Conservation (phyloP, 225 moss, liverwort and hornwort genomes). For the Sphagnum contortum region DNA sequence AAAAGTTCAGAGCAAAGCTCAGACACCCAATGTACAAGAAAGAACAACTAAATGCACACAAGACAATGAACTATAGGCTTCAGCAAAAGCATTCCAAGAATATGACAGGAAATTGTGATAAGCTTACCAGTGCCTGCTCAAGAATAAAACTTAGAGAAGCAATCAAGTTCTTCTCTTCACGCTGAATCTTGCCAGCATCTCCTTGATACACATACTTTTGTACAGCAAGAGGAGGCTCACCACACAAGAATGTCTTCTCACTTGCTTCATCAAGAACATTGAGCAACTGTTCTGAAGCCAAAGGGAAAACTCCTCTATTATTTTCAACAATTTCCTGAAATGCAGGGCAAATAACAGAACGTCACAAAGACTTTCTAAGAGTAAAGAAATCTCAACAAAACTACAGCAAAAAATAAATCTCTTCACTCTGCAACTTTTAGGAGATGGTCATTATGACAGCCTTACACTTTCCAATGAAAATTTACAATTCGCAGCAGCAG, state of each 20-base stretch:
- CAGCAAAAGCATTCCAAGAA: too few relatives aligned
- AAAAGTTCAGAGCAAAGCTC: too few relatives aligned
- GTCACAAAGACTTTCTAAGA: too few relatives aligned
- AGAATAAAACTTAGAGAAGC: slow-evolving; percentile 66
- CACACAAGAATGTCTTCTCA: slow-evolving; percentile 67
- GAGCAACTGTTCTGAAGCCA: slow-evolving; percentile 45
- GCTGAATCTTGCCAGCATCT: slow-evolving; percentile 49
- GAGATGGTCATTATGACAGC: too few relatives aligned
- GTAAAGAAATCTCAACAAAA: too few relatives aligned
- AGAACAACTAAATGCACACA: not conserved
- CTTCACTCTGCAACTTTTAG: too few relatives aligned
- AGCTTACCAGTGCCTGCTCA: slow-evolving; percentile 55
- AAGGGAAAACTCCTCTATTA: slow-evolving; percentile 9
- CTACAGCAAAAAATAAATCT: too few relatives aligned
- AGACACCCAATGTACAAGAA: too few relatives aligned
- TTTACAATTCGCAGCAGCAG: too few relatives aligned
- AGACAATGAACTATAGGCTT: too few relatives aligned
- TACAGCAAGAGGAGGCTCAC: slow-evolving; percentile 24
- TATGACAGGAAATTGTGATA: not conserved
- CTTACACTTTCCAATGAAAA: too few relatives aligned
- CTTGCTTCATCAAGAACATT: slow-evolving; percentile 66
- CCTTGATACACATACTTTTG: slow-evolving; percentile 36
- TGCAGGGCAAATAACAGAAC: slow-evolving; percentile 1
- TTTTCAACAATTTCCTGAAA: slow-evolving; percentile 54
- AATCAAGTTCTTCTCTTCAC: slow-evolving; percentile 65